Evolutionary conservation across 2,329 filamentous ascomycete species (phyloP), one percentile per base, ranked within the genome.

Genomic region (Trichoderma sp.): DNA sequence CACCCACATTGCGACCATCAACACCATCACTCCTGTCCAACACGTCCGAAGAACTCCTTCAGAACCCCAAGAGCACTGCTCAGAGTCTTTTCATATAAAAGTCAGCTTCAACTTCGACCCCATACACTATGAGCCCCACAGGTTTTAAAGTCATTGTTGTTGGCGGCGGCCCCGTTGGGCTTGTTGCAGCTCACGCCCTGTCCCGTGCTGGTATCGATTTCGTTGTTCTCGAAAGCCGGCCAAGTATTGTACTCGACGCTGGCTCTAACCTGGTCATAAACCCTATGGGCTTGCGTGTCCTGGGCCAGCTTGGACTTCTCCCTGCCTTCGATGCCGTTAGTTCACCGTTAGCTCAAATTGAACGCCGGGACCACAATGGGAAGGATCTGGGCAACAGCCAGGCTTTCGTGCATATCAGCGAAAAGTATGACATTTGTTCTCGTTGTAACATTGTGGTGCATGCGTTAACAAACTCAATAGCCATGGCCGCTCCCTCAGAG

Each of bases 131-230:
- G 43, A 47, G 43, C 8, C 43, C 43, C 43, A 47, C n/a, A 15
- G 18, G 8, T 11, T 47, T 47, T 15, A 47, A 47, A 47, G 76
- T 74, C 18, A 77, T 81, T 63, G 75, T 81, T 43, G 68, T 81
- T 30, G 80, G 80, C 56, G 77, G 76, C 21, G 79, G 80, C 18
- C 77, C 78, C 9, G 73, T 74, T 6, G 80, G 80, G 1, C 64
- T 81, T 3, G 75, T 74, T 6, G 75, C 79, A 6, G 79, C 79
- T 1, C 78, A 81, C 58, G 74, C 76, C 36, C 76, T 82, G 3
- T n/a, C 70, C 36, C 73, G 73, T 1, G 80, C 80, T 1, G 79
- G 78, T 4, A 77, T 80, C 47, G 78, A 79, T 66, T 78, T 76
- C 71, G 72, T 80, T 14, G 67, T 81, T 18, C 73, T 81, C 1